Evolutionary conservation across 768 basidiomycete species (phyloP), one percentile per base, ranked within the genome.

Genomic region (Podaxis carcinomalis): DNA sequence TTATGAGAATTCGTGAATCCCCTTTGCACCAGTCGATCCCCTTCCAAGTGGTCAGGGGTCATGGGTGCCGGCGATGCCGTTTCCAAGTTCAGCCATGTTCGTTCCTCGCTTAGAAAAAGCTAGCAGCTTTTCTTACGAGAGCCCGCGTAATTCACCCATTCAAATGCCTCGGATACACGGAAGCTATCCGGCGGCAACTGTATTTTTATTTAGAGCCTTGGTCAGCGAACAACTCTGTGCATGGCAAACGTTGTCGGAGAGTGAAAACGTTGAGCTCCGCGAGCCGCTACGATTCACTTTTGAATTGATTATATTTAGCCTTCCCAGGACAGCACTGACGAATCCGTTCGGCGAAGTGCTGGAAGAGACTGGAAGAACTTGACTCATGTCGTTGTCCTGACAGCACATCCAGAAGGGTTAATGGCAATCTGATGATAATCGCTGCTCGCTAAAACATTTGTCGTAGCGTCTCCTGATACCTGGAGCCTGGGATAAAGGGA

Each of bases 171-270:
- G 19, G 42, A 57, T 42, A 5, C 14, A 42, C 42, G 42, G 42
- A 51, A 52, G 32, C 51, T 25, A 56, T 40, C 55, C 55, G 55
- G 39, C 40, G 55, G 55, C 23, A 56, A 13, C 14, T n/a, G n/a
- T 42, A 9, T 32, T 32, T 32, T 9, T 2, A 2, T 32, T 32
- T 32, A 32, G 32, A 5, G 32, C 32, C 32, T 32, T 32, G 6
- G 32, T 32, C 32, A 32, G 7, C 32, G 7, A 6, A 32, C 32
- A 5, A 9, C 32, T 9, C 32, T 25, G 13, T 21, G 13, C 35
- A 37, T 23, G 37, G 52, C 3, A n/a, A 25, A 21, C 10, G 21
- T 21, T 36, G n/a, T 35, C 40, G 42, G 42, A 56, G 39, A 40
- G 28, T 16, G 55, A 46, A 44, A 27, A 28, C 3, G 5, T 19